Base-by-base conservation (phyloP, 1,139 yeast genomes). In the Yamadazyma jaroonii region DNA sequence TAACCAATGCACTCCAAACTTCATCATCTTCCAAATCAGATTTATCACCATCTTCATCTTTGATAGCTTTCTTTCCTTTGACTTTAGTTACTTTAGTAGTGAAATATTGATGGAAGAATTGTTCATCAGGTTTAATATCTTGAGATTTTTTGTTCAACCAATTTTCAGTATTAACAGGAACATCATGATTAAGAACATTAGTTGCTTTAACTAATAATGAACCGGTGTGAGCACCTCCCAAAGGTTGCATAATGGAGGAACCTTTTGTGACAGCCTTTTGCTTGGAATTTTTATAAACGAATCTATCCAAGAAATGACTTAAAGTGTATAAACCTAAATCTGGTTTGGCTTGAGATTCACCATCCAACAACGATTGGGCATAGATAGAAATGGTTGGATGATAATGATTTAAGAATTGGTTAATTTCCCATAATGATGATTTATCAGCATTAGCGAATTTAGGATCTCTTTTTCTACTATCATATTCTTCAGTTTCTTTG, bases 201-300 rank as follows among this genome's bases (percentile, higher is more conserved):
- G 87, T 77, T 20, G 88, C 78, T 49, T 74, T 81, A 10, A 89
- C 89, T 47, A 89, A 74, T 41, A 86, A 67, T 1, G 82, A 68
- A 7, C 86, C 88, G n/a, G 89, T 82, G 44, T 84, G 88, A 1
- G 83, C 77, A 42, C 97, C 97, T 34, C 96, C 94, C 46, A 94
- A 72, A 35, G 98, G 97, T 69, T 92, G 98, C 97, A 94, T 94
- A 58, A 92, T 90, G 35, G 97, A 87, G 3, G 84, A 72, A 54
- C 97, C 97, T 57, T 86, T 83, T 25, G 83, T 68, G 31, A 49
- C 48, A 15, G 81, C 72, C 62, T 84, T 86, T 53, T 81, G 84
- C 64, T 87, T 88, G 37, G 97, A 89, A 57, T 89, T 89, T 64
- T 87, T 84, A 67, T 92, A 92, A 27, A 94, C 97, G 66, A 94